A percentile compares a stretch with the other conserved stretches of the same genome.
These are phyloP conservation scores for Arthrobotrys sinensis DNA, from an alignment of 2,329 filamentous ascomycete genomes.

Conservation along the genomic window DNA sequence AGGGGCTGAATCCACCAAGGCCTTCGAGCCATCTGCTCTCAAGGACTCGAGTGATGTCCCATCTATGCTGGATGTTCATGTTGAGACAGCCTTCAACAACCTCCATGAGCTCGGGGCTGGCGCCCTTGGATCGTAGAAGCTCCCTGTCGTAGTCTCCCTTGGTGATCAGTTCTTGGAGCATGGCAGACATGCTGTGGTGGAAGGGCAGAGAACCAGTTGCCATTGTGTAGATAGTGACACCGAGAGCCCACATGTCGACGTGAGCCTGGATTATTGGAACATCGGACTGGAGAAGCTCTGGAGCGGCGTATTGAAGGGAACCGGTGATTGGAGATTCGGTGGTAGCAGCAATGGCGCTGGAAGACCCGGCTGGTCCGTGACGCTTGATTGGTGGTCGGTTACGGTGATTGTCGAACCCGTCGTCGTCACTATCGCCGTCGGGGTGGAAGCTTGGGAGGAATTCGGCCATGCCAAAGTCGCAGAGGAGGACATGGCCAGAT, in stretches of 20 bases:
- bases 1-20: slow-evolving; percentile 63
- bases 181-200: slow-evolving; percentile 74
- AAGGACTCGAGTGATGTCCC: slow-evolving; percentile 74
- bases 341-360: slow-evolving; percentile 75
- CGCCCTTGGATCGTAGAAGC: slow-evolving; percentile 66
- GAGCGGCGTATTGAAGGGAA: slow-evolving; percentile 70
- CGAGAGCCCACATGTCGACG: slow-evolving; percentile 79
- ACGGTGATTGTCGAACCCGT: slow-evolving; percentile 69
- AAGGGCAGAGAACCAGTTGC: slow-evolving; percentile 76
- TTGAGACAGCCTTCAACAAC: slow-evolving; percentile 75
- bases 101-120: slow-evolving; percentile 69
- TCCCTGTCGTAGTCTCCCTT: slow-evolving; percentile 74
- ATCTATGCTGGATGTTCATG: slow-evolving; percentile 72
- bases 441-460: slow-evolving; percentile 73
- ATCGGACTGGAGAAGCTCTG: slow-evolving; percentile 67
- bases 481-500: slow-evolving; percentile 74
- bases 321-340: slow-evolving; percentile 69
- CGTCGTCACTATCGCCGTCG: slow-evolving; percentile 70
- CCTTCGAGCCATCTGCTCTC: slow-evolving; percentile 73
- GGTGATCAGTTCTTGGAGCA: slow-evolving; percentile 74
- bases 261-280: slow-evolving; percentile 68
- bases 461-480: slow-evolving; percentile 80
- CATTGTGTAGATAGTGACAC: slow-evolving; percentile 75
- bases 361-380: slow-evolving; percentile 73
- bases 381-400: slow-evolving; percentile 70